phyloP scores from a whole-genome alignment of 768 basidiomycete genomes.

The Termitomyces sp. region DNA sequence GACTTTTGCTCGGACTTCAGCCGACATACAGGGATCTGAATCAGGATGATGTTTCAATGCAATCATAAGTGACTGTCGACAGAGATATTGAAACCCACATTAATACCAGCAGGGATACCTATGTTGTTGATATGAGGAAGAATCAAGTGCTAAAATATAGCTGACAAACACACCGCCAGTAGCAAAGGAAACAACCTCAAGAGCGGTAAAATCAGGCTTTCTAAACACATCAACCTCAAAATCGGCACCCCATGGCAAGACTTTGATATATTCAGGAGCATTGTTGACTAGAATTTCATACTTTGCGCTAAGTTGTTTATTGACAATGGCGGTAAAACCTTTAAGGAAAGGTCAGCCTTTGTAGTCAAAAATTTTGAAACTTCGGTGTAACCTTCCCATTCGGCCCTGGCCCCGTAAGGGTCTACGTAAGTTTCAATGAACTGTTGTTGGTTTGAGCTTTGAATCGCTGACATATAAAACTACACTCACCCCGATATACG shows the following conservation, averaged over 20 bases:
- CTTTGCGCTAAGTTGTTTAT: conserved; percentile 78
- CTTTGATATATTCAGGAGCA: conserved; percentile 77
- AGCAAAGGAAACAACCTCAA: conserved; percentile 78
- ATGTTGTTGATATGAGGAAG: not conserved
- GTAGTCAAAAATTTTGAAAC: not conserved
- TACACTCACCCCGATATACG: conserved; percentile 62
- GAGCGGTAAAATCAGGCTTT: conserved; percentile 84
- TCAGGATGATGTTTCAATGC: not conserved
- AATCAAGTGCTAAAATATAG: not conserved
- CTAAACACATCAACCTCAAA: conserved; percentile 71
- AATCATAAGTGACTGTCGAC: not conserved
- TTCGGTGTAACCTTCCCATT: conserved; percentile 71
- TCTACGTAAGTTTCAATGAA: conserved; percentile 87
- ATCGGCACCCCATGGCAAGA: conserved; percentile 73
- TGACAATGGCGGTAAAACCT: conserved; percentile 87
- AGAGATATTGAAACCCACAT: conserved; percentile 38
- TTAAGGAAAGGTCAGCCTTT: conserved; percentile 5
- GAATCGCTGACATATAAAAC: not conserved
- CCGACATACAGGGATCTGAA: conserved; percentile 55
- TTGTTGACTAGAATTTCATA: conserved; percentile 70
- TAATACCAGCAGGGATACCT: conserved; percentile 87
- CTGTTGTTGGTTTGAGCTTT: conserved; percentile 14
- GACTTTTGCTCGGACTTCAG: not conserved
- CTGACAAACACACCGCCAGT: conserved; percentile 58
- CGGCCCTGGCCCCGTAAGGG: conserved; percentile 86